Percentiles rank a stretch among this genome's conserved stretches.
Conservation (phyloP, 192 early-diverging fungal genomes). For the Linnemannia zychae region DNA sequence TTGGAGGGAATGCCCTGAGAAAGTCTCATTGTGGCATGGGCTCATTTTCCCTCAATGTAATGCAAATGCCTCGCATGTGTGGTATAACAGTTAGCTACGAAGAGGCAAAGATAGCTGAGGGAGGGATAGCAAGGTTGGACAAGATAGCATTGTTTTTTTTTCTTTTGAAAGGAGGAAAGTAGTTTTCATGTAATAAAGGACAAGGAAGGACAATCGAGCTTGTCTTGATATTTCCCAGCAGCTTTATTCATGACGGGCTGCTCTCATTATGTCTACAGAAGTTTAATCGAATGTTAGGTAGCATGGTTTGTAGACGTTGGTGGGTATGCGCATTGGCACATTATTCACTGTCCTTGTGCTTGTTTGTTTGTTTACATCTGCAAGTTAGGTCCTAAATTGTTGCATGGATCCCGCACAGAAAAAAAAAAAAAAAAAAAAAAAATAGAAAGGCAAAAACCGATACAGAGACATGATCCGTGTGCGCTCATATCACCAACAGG, state of each 20-base stretch:
- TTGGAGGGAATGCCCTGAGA: too few species aligned
- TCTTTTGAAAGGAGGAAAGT: neutral
- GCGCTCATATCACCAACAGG: slow-evolving; percentile 21
- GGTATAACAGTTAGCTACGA: neutral
- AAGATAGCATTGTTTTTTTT: neutral
- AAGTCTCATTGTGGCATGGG: neutral
- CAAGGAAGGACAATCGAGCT: neutral
- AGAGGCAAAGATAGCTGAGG: neutral
- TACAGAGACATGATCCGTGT: slow-evolving; percentile 10
- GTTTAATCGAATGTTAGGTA: too few species aligned
- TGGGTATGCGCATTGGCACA: neutral
- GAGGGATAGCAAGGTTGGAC: neutral
- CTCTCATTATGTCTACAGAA: neutral
- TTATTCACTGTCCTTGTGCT: too few species aligned
- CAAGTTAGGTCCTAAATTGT: too few species aligned
- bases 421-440: too few species aligned
- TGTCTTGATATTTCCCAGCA: neutral
- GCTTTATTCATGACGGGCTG: neutral
- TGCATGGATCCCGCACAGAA: too few species aligned
- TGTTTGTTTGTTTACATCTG: too few species aligned
- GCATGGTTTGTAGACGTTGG: neutral
- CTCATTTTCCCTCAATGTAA: neutral
- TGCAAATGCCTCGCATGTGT: neutral
- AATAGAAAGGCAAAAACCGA: neutral
- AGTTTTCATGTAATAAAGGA: neutral